Conservation (phyloP, 305 asterid species). For the Fraxinus floribunda region DNA sequence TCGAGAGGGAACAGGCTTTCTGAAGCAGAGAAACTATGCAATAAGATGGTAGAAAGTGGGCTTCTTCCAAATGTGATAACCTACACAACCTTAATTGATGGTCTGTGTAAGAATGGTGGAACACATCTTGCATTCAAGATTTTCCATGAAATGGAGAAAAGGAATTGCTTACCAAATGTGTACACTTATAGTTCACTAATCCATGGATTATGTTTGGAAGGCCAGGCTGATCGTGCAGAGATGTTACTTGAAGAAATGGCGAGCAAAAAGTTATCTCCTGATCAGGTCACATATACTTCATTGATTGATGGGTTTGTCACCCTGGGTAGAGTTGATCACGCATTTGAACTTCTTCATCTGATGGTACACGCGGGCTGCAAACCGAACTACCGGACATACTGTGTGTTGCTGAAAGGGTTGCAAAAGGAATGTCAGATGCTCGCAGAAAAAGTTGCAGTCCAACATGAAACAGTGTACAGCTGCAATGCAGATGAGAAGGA, state of each 20-base stretch:
- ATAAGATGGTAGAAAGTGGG: conserved; percentile 57
- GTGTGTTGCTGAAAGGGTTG: conserved; percentile 67
- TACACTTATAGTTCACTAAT: conserved; percentile 76
- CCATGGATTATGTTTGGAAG: conserved; percentile 72
- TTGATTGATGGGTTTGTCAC: conserved; percentile 70
- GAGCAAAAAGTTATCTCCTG: conserved; percentile 58
- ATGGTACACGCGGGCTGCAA: conserved; percentile 64
- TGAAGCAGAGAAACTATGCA: conserved; percentile 59
- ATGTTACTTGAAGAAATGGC: conserved; percentile 63
- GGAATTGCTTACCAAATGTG: conserved; percentile 68
- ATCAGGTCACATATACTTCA: conserved; percentile 77
- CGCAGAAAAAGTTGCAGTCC: conserved; percentile 38
- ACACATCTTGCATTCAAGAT: conserved; percentile 61
- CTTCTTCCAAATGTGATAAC: conserved; percentile 74
- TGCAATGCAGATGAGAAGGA: conserved; percentile 38
- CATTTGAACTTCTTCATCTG: conserved; percentile 56
- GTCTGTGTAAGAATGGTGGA: conserved; percentile 70
- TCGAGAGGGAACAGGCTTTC: conserved; percentile 49
- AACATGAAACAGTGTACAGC: conserved; percentile 34
- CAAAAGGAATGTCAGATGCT: conserved; percentile 48
- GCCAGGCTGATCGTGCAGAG: conserved; percentile 63
- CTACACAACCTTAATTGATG: conserved; percentile 73
- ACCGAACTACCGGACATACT: conserved; percentile 73
- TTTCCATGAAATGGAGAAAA: conserved; percentile 66
- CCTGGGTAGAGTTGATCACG: conserved; percentile 58